Evolutionary conservation across 2,329 filamentous ascomycete genomes (phyloP), one percentile per base, ranked within the genome.

Genomic region (Colletotrichum lupini): DNA sequence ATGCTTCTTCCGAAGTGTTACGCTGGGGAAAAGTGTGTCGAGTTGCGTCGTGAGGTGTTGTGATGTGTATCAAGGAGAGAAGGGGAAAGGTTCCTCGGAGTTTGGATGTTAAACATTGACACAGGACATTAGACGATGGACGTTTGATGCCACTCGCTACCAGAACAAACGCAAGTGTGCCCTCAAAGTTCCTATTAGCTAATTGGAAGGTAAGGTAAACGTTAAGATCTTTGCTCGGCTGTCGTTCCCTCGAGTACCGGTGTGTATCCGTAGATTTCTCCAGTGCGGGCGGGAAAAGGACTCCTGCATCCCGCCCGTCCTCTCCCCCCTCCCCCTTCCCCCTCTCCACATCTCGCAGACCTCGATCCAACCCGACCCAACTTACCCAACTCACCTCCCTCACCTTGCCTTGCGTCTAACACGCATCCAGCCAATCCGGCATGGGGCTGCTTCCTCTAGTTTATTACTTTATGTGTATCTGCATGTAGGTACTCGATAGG

Each of bases 161-260:
- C 42, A n/a, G 16, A 49, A 19, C 4, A 32, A n/a, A 30, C 19
- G 42, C 19, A 52, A 62, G 26, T 32, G 19, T 52, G 42, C 42
- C 60, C 19, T n/a, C 42, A 42, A 42, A 42, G 37, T 42, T 42
- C 14, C 37, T 9, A 49, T 49, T 49, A 49, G 42, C 42, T 49
- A 49, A 49, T 42, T 14, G 37, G 37, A 42, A 42, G 37, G 37
- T 42, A 42, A 42, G 14, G 37, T 42, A 42, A 42, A 42, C 14
- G 37, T 42, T 42, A 49, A 8, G 52, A 22, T 55, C 11, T 28
- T 5, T 22, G 24, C 16, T 42, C 60, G 60, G 42, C 11, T 62
- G 59, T 5, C 12, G 14, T 32, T 52, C 42, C 66, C 46, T 68
- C 49, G 61, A 64, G 49, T 64, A 61, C 68, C 68, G 68, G 49